Evolutionary conservation across 257 asterid species (phyloP).

Genomic region (Solanum pinnatisectum): DNA sequence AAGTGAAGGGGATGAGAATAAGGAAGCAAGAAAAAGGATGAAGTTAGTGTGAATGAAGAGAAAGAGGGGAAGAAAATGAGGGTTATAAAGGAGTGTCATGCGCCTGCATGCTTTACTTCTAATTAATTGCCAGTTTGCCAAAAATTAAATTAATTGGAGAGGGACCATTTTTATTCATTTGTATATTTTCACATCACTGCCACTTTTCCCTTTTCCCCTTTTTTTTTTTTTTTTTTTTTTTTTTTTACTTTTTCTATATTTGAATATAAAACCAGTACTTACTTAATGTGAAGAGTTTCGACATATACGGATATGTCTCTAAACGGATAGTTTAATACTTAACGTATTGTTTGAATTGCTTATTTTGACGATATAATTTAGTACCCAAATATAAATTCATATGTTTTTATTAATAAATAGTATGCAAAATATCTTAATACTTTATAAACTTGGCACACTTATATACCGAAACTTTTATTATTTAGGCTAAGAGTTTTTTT

Average conservation of each 20-base stretch:
- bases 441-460: not conserved
- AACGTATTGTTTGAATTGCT: not conserved
- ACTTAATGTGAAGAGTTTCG: not conserved
- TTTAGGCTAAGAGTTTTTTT: not conserved
- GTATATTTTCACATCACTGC: not conserved
- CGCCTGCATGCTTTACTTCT: conserved; percentile 13
- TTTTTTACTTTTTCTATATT: not conserved
- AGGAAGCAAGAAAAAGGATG: not conserved
- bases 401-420: not conserved
- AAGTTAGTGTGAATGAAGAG: not conserved
- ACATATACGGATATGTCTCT: not conserved
- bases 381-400: not conserved
- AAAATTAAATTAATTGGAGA: not conserved
- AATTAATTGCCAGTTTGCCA: conserved; percentile 9
- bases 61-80: not conserved
- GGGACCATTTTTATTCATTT: not conserved
- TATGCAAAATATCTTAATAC: not conserved
- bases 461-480: too few relatives aligned
- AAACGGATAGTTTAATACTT: not conserved
- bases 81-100: conserved; percentile 2
- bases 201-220: not conserved
- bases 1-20: not conserved
- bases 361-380: not conserved
- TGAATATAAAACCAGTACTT: not conserved
- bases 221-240: too few relatives aligned